Evolutionary conservation across 2,329 filamentous ascomycete species (phyloP).

Genomic region (Eutypa lata): DNA sequence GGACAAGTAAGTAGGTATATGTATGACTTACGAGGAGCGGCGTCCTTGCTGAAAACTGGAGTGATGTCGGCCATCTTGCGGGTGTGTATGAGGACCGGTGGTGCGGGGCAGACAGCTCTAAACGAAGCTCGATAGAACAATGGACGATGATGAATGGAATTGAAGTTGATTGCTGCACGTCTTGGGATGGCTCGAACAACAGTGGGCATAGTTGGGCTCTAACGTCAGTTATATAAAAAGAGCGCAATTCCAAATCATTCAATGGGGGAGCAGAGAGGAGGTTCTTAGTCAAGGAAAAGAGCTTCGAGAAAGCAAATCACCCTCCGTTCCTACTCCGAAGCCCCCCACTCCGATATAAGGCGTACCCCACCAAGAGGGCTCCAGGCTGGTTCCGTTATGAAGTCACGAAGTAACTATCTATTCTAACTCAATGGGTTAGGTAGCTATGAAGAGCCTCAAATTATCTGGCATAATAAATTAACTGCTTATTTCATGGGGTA

Average conservation of each 20-base stretch:
- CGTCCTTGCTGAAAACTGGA: constrained; percentile 55
- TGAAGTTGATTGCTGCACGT: constrained; percentile 13
- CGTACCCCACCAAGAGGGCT: no score
- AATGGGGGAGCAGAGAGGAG: not conserved
- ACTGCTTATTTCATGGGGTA: no score
- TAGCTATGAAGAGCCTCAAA: no score
- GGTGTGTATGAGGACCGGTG: constrained; percentile 25
- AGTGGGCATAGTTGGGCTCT: constrained; percentile 16
- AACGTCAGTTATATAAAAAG: constrained; percentile 6
- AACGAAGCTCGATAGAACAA: constrained; percentile 4
- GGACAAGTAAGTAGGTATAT: not conserved
- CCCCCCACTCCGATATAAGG: not conserved
- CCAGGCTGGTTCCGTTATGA: no score
- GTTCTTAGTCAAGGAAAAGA: not conserved
- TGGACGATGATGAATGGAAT: constrained; percentile 6
- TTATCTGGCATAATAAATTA: no score
- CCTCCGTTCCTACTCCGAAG: not conserved
- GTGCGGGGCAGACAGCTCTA: constrained; percentile 19
- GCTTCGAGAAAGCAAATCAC: no score
- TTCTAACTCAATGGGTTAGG: no score
- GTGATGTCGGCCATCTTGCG: constrained; percentile 45
- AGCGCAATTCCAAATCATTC: not conserved
- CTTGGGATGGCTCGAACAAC: constrained; percentile 15
- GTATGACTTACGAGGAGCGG: constrained; percentile 50
- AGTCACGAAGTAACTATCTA: no score